phyloP scores from a whole-genome alignment of 148 eudicot genomes.

The Rhododendron kiyosumense region DNA sequence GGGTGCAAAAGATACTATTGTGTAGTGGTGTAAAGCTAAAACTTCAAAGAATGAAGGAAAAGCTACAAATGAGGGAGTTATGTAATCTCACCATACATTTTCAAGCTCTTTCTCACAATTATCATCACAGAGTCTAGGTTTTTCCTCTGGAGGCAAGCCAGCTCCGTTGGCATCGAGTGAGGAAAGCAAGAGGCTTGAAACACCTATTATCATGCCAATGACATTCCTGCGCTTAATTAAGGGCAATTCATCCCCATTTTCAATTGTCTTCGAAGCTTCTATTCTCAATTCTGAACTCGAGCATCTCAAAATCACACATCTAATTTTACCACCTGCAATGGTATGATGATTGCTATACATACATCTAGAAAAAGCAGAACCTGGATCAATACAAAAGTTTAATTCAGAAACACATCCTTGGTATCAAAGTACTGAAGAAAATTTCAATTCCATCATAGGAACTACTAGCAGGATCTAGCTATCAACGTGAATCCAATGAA shows the following conservation, averaged over 20 bases:
- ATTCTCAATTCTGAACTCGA: slow-evolving; percentile 23
- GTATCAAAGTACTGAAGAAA: neutral
- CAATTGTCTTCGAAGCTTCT: slow-evolving; percentile 12
- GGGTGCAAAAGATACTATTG: neutral
- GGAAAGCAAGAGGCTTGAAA: slow-evolving; percentile 33
- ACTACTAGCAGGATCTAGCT: neutral
- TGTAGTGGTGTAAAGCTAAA: neutral
- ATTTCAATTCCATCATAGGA: neutral
- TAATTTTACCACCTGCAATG: slow-evolving; percentile 14
- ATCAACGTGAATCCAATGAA: neutral
- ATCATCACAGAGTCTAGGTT: slow-evolving; percentile 78
- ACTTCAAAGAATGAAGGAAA: neutral
- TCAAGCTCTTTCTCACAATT: slow-evolving; percentile 93
- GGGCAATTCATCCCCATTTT: slow-evolving; percentile 12
- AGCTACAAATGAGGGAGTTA: slow-evolving; percentile 30
- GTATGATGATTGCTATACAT: slow-evolving; percentile 14
- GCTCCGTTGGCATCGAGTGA: slow-evolving; percentile 52
- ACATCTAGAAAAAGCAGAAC: slow-evolving; percentile 33
- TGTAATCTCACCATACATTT: slow-evolving; percentile 99
- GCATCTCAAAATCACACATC: slow-evolving; percentile 23
- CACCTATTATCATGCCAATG: slow-evolving; percentile 45
- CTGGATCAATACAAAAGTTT: slow-evolving; percentile 10
- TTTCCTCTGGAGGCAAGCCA: slow-evolving; percentile 81
- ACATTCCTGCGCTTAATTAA: slow-evolving; percentile 47
- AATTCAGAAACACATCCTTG: neutral